phyloP scores from a whole-genome alignment of 2,329 filamentous ascomycete genomes.

The Pyricularia grisea region DNA sequence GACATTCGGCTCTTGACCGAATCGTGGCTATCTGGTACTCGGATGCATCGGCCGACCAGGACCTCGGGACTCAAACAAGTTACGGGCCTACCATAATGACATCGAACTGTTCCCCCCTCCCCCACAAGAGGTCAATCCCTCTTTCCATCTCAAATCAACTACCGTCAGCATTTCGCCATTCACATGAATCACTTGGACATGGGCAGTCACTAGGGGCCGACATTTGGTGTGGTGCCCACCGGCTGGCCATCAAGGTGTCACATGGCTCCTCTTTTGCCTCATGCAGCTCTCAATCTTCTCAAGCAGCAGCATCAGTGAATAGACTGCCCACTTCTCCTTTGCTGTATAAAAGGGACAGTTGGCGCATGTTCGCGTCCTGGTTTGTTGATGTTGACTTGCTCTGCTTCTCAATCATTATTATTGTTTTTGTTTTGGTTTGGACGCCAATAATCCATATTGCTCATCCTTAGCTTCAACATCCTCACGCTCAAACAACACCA shows the following conservation, averaged over 20 bases:
- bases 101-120: neutral
- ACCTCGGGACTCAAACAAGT: neutral
- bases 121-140: neutral
- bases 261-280: neutral
- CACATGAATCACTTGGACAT: neutral
- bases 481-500: neutral
- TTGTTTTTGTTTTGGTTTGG: neutral
- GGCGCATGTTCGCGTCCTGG: neutral
- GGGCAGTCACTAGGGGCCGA: neutral
- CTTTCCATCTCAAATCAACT: neutral
- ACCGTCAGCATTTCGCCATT: neutral
- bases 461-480: neutral
- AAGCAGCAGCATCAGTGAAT: neutral
- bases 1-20: neutral
- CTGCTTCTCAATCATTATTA: neutral
- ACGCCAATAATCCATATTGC: neutral
- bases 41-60: neutral
- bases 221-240: neutral
- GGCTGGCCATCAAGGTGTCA: slow-evolving; percentile 6
- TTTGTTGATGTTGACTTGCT: neutral
- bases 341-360: neutral
- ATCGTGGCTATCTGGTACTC: neutral
- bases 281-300: neutral
- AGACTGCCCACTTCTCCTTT: neutral
- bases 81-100: neutral